These are phyloP conservation scores for Trypanosoma congolense DNA, from an alignment of 208 protist genomes.

Conservation along the genomic window DNA sequence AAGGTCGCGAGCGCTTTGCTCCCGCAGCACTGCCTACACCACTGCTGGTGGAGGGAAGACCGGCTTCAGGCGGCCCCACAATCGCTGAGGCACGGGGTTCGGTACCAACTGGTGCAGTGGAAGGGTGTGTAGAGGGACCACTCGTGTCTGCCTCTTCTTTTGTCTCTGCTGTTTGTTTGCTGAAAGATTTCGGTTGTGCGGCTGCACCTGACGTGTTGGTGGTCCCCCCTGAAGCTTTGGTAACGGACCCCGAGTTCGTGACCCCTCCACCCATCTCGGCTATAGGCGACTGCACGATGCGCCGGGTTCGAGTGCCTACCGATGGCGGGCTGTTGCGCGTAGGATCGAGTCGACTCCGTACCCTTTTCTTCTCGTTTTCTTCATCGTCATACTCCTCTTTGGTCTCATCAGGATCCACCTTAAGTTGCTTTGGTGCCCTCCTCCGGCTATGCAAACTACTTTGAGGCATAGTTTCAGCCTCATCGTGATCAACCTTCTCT, in stretches of 20 bases:
- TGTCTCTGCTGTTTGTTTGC: background rate
- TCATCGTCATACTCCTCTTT: background rate
- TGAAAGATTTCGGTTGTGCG: background rate
- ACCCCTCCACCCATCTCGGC: background rate
- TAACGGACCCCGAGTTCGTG: background rate
- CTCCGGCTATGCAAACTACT: background rate
- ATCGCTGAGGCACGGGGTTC: background rate
- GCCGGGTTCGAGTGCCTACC: constrained; percentile 8
- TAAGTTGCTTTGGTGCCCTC: constrained; percentile 1
- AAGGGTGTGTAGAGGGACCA: background rate
- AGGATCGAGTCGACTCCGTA: constrained; percentile 21
- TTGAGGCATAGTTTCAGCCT: background rate
- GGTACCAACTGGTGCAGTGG: background rate
- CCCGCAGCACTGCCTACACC: background rate
- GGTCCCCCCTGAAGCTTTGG: background rate
- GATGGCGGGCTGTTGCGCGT: constrained; percentile 17
- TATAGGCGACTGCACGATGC: constrained; percentile 3
- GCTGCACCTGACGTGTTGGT: background rate
- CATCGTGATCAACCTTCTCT: constrained; percentile 10
- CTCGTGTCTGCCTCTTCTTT: constrained; percentile 1
- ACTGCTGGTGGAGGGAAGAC: background rate
- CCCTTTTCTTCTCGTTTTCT: constrained; percentile 1
- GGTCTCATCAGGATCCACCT: constrained; percentile 11
- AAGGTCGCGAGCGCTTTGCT: constrained; percentile 17
- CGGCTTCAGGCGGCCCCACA: background rate